phyloP scores from a whole-genome alignment of 192 early-diverging fungal genomes.

The Coemansia sp. region DNA sequence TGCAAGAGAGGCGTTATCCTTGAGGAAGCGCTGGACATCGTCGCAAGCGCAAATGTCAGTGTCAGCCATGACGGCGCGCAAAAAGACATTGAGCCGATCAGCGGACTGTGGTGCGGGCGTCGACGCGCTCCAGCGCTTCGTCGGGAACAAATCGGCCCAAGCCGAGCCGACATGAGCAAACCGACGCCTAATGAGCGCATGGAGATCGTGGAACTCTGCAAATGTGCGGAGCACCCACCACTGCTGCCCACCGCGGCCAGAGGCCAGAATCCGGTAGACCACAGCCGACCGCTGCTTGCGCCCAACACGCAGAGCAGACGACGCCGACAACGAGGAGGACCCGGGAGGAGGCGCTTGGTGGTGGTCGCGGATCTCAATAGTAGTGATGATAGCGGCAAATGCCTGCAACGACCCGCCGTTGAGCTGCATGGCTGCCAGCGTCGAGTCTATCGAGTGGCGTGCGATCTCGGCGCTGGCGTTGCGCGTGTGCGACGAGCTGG shows the following conservation, averaged over 20 bases:
- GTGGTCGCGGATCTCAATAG: conserved; percentile 45
- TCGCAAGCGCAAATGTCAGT: conserved; percentile 44
- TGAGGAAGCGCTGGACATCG: conserved; percentile 46
- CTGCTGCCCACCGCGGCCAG: conserved; percentile 47
- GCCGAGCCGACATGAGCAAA: conserved; percentile 22
- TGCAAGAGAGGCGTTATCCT: conserved; percentile 23
- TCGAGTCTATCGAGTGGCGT: conserved; percentile 51
- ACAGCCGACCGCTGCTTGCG: conserved; percentile 20
- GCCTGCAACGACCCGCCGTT: conserved; percentile 22
- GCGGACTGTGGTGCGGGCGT: conserved; percentile 7
- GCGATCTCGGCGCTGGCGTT: conserved; percentile 34
- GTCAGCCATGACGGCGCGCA: conserved; percentile 45
- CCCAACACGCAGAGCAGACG: not conserved
- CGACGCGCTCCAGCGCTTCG: conserved; percentile 34
- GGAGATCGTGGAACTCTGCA: conserved; percentile 56
- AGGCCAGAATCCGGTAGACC: conserved; percentile 53
- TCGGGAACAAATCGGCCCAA: conserved; percentile 48
- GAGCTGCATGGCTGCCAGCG: conserved; percentile 41
- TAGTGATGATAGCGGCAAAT: conserved; percentile 50
- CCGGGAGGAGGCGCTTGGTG: not conserved
- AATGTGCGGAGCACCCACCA: conserved; percentile 46
- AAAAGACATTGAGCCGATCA: conserved; percentile 48
- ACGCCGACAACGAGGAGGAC: not conserved
- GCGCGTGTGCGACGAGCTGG: conserved; percentile 31
- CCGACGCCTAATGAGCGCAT: conserved; percentile 20